These are phyloP conservation scores for Jamesozyma lodderae DNA, from an alignment of 805 yeast genomes.

Conservation along the genomic window DNA sequence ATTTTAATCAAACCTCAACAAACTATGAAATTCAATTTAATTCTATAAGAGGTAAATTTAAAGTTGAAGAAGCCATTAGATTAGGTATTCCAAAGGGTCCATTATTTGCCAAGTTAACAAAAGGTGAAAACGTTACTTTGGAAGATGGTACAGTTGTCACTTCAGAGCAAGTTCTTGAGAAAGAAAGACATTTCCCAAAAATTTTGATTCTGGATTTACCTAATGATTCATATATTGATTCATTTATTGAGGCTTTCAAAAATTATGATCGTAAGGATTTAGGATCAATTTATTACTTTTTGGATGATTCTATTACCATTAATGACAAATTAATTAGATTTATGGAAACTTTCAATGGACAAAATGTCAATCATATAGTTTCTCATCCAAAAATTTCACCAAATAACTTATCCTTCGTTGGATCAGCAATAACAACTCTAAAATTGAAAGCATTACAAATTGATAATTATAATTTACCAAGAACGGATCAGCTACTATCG, in stretches of 20 bases:
- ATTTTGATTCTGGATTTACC: slow-evolving; percentile 72
- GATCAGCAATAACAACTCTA: slow-evolving; percentile 44
- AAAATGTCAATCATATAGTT: slow-evolving; percentile 46
- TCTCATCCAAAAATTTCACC: slow-evolving; percentile 64
- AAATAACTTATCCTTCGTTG: slow-evolving; percentile 48
- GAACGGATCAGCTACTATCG: slow-evolving; percentile 23
- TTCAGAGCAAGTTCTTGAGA: slow-evolving; percentile 68
- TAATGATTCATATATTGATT: slow-evolving; percentile 35
- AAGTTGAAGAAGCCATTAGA: slow-evolving; percentile 51
- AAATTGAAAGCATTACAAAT: slow-evolving; percentile 49
- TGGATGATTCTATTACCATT: slow-evolving; percentile 51
- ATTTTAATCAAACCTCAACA: slow-evolving; percentile 29
- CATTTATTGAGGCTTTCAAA: slow-evolving; percentile 24
- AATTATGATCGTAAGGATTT: slow-evolving; percentile 22
- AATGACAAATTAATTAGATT: slow-evolving; percentile 39
- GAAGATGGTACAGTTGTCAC: slow-evolving; percentile 48
- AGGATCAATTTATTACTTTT: slow-evolving; percentile 62
- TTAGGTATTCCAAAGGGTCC: slow-evolving; percentile 64
- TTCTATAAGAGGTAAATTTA: slow-evolving; percentile 70
- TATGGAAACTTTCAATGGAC: slow-evolving; percentile 40
- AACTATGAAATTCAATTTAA: slow-evolving; percentile 60
- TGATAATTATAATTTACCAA: slow-evolving; percentile 34
- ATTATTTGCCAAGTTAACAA: slow-evolving; percentile 47
- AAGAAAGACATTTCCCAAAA: slow-evolving; percentile 47
- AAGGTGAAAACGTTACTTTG: slow-evolving; percentile 48